Percentiles rank a stretch among this genome's conserved stretches.
Conservation (phyloP, 73 alveolate species). For the Stentor coeruleus region DNA sequence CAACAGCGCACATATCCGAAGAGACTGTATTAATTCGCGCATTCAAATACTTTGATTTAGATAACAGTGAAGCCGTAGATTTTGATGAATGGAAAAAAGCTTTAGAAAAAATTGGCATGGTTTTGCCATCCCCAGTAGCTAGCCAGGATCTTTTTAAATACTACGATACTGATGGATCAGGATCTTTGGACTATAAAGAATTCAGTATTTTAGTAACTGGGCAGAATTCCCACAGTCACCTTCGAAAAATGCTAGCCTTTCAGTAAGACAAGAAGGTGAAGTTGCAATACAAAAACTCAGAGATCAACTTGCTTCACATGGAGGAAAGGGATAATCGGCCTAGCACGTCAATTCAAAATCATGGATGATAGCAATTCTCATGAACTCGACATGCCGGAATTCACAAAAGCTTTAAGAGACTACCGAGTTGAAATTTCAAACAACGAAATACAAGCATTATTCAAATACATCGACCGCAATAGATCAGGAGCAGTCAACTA, state of each 20-base stretch:
- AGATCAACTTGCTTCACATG: slow-evolving; percentile 43
- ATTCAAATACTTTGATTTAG: slow-evolving; percentile 89
- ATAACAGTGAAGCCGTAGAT: slow-evolving; percentile 72
- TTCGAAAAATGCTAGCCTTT: neutral
- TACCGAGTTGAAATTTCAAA: slow-evolving; percentile 55
- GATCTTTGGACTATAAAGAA: slow-evolving; percentile 62
- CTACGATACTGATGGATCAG: slow-evolving; percentile 60
- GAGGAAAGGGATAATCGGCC: slow-evolving; percentile 62
- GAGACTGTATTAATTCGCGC: slow-evolving; percentile 80
- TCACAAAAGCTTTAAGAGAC: slow-evolving; percentile 65
- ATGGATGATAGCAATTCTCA: slow-evolving; percentile 68
- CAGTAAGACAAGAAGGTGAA: slow-evolving; percentile 26
- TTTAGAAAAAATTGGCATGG: slow-evolving; percentile 81
- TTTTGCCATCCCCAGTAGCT: neutral
- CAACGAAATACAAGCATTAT: slow-evolving; percentile 48
- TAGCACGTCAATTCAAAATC: slow-evolving; percentile 54
- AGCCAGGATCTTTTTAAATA: neutral
- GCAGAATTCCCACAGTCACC: slow-evolving; percentile 33
- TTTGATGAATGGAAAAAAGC: slow-evolving; percentile 77
- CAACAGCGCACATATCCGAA: slow-evolving; percentile 70
- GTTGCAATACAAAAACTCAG: slow-evolving; percentile 44
- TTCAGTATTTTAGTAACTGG: slow-evolving; percentile 57
- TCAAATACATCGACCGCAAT: slow-evolving; percentile 48
- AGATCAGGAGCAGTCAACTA: slow-evolving; percentile 57
- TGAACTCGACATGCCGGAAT: slow-evolving; percentile 63